Conservation (phyloP, 2,329 filamentous ascomycete species). For the Reticulascus tulasneorum region DNA sequence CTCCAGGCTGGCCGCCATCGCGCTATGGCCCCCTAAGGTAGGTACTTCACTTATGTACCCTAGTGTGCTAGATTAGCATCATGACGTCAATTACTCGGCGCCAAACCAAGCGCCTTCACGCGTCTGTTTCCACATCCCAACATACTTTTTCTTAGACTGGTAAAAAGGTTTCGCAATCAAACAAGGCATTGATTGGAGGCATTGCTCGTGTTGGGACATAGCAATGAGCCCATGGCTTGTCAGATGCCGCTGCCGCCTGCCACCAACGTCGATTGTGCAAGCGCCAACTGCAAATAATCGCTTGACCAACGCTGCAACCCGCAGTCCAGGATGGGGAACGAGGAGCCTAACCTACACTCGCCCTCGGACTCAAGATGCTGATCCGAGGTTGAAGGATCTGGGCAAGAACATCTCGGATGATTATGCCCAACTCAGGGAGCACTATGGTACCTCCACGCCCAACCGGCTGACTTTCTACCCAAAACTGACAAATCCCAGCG, state of each 20-base stretch:
- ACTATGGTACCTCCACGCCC: conserved; percentile 34
- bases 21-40: too few species aligned
- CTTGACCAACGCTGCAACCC: conserved; percentile 5
- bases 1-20: too few species aligned
- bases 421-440: conserved; percentile 39
- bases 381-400: conserved; percentile 36
- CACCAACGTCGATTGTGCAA: conserved; percentile 4
- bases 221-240: conserved; percentile 12
- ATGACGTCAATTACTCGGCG: too few species aligned
- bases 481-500: conserved; percentile 27
- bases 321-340: conserved; percentile 2
- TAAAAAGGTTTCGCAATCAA: too few species aligned
- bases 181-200: too few species aligned
- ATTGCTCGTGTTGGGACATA: too few species aligned
- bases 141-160: too few species aligned
- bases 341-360: conserved; percentile 6
- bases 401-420: conserved; percentile 41
- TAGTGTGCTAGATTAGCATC: too few species aligned
- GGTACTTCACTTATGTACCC: too few species aligned
- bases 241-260: conserved; percentile 3
- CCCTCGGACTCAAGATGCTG: conserved; percentile 14
- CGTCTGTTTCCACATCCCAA: too few species aligned
- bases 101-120: too few species aligned
- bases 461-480: background rate
- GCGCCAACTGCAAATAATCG: conserved; percentile 12